Conservation (phyloP, 1,284 basidiomycete species). For the Rhodotorula glutinis region DNA sequence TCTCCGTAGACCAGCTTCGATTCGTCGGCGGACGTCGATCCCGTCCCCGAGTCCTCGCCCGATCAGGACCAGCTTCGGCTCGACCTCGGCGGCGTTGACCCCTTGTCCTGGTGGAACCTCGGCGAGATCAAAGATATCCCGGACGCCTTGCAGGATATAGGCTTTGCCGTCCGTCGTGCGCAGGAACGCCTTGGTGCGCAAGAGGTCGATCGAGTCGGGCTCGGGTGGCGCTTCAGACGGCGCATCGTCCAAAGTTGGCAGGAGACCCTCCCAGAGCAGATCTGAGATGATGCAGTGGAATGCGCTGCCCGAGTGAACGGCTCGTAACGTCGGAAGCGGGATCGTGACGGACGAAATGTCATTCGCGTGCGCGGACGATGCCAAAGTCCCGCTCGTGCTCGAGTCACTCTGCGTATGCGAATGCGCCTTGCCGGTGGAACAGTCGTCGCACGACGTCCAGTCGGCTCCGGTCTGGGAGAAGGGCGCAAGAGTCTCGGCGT, state of each 20-base stretch:
- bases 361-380: conserved; percentile 23
- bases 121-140: conserved; percentile 75
- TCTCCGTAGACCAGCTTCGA: conserved; percentile 6
- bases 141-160: conserved; percentile 78
- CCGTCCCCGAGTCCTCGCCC: conserved; percentile 64
- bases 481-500: conserved; percentile 11
- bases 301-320: conserved; percentile 1
- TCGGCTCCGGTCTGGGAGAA: conserved; percentile 13
- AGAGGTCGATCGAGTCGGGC: conserved; percentile 55
- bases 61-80: conserved; percentile 73
- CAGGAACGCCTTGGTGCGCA: conserved; percentile 81
- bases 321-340: conserved; percentile 54
- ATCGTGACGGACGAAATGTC: conserved; percentile 68
- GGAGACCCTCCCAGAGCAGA: conserved; percentile 66
- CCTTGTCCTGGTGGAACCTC: conserved; percentile 48
- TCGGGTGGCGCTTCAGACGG: not conserved
- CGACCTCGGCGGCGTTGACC: conserved; percentile 42
- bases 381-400: not conserved
- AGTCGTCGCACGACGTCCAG: not conserved
- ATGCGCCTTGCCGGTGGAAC: conserved; percentile 50
- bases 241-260: conserved; percentile 17
- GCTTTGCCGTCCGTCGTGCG: conserved; percentile 44
- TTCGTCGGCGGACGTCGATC: conserved; percentile 9
- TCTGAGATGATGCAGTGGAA: conserved; percentile 16
- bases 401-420: conserved; percentile 34